A percentile compares a stretch with the other conserved stretches of the same genome.
Conservation (phyloP, 169 alveolate genomes). For the Eimeria sp. region DNA sequence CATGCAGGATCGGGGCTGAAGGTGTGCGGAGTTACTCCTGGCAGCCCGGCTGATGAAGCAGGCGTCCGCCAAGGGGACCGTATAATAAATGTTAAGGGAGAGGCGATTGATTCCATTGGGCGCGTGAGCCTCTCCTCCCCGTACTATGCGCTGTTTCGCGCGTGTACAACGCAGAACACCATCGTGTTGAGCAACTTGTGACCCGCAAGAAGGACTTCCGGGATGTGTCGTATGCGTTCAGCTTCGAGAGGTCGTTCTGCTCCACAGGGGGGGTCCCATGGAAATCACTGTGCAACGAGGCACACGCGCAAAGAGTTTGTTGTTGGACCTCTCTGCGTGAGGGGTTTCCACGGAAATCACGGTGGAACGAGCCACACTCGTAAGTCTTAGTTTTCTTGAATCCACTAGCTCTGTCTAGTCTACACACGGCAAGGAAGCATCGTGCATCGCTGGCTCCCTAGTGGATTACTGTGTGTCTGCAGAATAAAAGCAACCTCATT, state of each 20-base stretch:
- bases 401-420: too few relatives aligned
- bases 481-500: not conserved
- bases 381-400: not conserved
- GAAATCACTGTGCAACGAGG: conserved; percentile 52
- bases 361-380: not conserved
- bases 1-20: not conserved
- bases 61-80: conserved; percentile 45
- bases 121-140: conserved; percentile 25
- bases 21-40: conserved; percentile 54
- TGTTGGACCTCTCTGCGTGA: not conserved
- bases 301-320: not conserved
- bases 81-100: conserved; percentile 43
- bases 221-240: not conserved
- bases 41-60: conserved; percentile 34
- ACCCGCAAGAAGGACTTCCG: not conserved
- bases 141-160: not conserved
- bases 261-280: conserved; percentile 47
- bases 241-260: conserved; percentile 55
- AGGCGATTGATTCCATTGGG: conserved; percentile 35
- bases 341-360: too few relatives aligned
- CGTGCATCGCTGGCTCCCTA: not conserved
- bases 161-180: not conserved
- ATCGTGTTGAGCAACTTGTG: not conserved
- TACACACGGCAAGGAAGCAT: not conserved
- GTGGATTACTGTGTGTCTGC: not conserved